A percentile compares a stretch with the other conserved stretches of the same genome.
phyloP scores from a whole-genome alignment of 192 early-diverging fungal species.

The Entomortierella chlamydospora region DNA sequence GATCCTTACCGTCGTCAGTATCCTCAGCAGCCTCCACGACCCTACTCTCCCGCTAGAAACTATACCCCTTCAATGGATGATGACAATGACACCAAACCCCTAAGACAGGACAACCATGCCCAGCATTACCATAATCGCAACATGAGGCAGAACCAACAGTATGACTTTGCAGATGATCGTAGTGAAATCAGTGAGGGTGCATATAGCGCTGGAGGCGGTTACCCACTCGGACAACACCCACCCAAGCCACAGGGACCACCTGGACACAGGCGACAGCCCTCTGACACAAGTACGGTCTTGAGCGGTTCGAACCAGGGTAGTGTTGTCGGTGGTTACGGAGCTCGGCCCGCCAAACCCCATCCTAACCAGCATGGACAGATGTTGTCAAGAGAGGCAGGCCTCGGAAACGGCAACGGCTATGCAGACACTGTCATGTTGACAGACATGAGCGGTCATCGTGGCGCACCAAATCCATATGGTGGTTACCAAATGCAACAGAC shows the following conservation, averaged over 20 bases:
- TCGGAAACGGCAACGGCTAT: slow-evolving; percentile 36
- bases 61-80: slow-evolving; percentile 50
- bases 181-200: slow-evolving; percentile 46
- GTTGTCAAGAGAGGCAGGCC: slow-evolving; percentile 29
- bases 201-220: slow-evolving; percentile 28
- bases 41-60: slow-evolving; percentile 39
- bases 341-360: slow-evolving; percentile 16
- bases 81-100: slow-evolving; percentile 36
- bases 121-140: slow-evolving; percentile 51
- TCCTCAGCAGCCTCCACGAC: slow-evolving; percentile 38
- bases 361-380: slow-evolving; percentile 35
- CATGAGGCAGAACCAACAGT: slow-evolving; percentile 32
- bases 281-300: slow-evolving; percentile 45
- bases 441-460: slow-evolving; percentile 41
- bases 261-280: slow-evolving; percentile 40
- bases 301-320: slow-evolving; percentile 54
- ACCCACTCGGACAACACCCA: slow-evolving; percentile 4
- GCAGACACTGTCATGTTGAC: slow-evolving; percentile 50
- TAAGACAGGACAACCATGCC: slow-evolving; percentile 49
- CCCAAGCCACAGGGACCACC: slow-evolving; percentile 8
- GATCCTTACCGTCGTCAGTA: slow-evolving; percentile 48
- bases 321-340: slow-evolving; percentile 41
- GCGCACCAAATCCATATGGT: slow-evolving; percentile 6
- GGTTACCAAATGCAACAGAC: slow-evolving; percentile 30
- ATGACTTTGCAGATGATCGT: slow-evolving; percentile 41